phyloP scores from a whole-genome alignment of 108 stramenopile species.

The Stephanodiscus minutulus region DNA sequence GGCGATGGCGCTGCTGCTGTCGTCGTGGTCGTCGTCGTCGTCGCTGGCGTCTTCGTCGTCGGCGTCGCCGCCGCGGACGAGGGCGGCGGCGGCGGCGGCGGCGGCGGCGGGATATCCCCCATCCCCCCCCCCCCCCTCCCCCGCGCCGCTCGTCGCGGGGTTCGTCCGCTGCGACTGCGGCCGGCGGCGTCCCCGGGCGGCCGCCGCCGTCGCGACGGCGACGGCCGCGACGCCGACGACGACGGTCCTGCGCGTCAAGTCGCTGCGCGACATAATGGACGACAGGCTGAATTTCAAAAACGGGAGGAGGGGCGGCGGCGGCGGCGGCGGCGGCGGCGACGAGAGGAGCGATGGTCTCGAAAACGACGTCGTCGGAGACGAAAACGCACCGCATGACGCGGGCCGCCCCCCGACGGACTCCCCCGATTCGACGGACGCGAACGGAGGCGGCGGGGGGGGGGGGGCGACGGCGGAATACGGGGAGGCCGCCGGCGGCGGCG shows the following conservation, averaged over 20 bases:
- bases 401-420: no score
- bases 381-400: no score
- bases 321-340: background rate
- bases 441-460: no score
- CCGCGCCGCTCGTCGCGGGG: no score
- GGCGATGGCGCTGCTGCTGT: background rate
- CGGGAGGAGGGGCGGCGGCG: slow-evolving; percentile 1
- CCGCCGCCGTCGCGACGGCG: background rate
- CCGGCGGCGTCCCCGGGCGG: background rate
- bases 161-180: background rate
- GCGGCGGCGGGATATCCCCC: no score
- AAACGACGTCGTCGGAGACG: no score
- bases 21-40: background rate
- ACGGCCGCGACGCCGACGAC: background rate
- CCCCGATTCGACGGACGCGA: no score
- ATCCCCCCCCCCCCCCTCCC: no score
- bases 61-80: no score
- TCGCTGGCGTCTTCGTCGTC: background rate
- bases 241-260: background rate
- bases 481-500: slow-evolving; percentile 1
- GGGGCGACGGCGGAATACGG: background rate
- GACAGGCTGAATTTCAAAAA: slow-evolving; percentile 19
- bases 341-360: no score
- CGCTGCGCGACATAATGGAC: slow-evolving; percentile 35
- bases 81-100: no score